Conservation (phyloP, 257 asterid species). For the Primulina eburnea region DNA sequence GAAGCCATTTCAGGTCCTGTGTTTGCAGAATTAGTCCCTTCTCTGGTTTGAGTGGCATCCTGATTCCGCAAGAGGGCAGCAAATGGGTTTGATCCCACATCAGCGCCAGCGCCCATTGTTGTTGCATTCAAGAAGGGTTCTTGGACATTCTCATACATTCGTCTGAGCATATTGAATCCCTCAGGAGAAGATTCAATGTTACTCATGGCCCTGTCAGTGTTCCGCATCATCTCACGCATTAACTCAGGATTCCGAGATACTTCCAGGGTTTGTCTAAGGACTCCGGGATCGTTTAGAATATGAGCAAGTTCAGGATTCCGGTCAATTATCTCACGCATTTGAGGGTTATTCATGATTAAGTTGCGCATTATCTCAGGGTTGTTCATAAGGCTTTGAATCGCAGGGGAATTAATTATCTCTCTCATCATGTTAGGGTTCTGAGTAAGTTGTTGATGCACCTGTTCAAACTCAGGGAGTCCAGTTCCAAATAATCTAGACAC, state of each 20-base stretch:
- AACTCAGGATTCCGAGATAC: constrained; percentile 68
- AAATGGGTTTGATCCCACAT: constrained; percentile 50
- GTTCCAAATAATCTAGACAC: constrained; percentile 47
- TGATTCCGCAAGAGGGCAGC: constrained; percentile 53
- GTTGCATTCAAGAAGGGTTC: constrained; percentile 65
- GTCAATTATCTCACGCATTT: constrained; percentile 65
- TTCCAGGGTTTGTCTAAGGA: constrained; percentile 60
- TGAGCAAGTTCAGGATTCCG: constrained; percentile 68
- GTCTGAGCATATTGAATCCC: constrained; percentile 71
- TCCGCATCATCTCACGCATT: constrained; percentile 75
- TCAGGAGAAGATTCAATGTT: constrained; percentile 70
- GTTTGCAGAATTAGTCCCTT: constrained; percentile 35
- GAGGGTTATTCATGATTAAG: constrained; percentile 66
- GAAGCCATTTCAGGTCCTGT: constrained; percentile 39
- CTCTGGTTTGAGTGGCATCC: constrained; percentile 38
- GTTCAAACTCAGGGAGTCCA: constrained; percentile 56
- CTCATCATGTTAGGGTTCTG: constrained; percentile 61
- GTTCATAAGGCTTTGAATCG: constrained; percentile 51
- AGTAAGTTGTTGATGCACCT: constrained; percentile 50
- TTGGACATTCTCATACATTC: constrained; percentile 73
- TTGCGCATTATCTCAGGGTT: constrained; percentile 58
- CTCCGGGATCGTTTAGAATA: constrained; percentile 59
- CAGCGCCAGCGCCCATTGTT: constrained; percentile 39
- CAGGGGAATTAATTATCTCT: constrained; percentile 55
- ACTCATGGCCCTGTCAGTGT: constrained; percentile 64